Evolutionary conservation across 306 rosid species (phyloP).

Genomic region (Acmispon strigosus): DNA sequence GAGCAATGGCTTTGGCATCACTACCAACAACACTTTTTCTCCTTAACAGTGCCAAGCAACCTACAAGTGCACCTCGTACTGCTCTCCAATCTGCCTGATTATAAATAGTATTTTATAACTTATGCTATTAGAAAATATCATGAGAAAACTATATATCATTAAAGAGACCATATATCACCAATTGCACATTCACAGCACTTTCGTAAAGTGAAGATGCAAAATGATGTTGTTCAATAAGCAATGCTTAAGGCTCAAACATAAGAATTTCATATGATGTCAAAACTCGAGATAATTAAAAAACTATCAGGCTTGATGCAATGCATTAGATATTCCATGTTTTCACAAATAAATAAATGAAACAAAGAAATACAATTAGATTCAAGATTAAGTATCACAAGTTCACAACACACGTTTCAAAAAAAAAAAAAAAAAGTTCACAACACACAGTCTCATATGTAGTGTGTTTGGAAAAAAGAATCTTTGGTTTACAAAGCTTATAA

Average conservation of each 20-base stretch:
- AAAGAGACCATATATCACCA: conserved; percentile 12
- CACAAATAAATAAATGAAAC: neutral
- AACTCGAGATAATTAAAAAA: conserved; percentile 6
- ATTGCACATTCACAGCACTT: neutral
- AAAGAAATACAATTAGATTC: neutral
- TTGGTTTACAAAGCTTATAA: neutral
- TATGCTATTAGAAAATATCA: neutral
- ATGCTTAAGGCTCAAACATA: conserved; percentile 14
- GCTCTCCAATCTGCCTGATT: conserved; percentile 99
- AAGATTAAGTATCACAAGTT: neutral
- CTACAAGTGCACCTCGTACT: conserved; percentile 88
- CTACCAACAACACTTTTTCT: conserved; percentile 47
- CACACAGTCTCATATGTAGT: neutral
- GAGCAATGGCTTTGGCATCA: conserved; percentile 73
- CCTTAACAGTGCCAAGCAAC: conserved; percentile 77
- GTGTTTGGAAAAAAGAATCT: neutral
- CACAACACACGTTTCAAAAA: too few relatives aligned
- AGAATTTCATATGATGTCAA: conserved; percentile 5
- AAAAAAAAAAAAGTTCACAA: too few relatives aligned
- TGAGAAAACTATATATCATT: conserved; percentile 9
- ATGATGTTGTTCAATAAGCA: conserved; percentile 10
- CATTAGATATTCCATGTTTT: too few relatives aligned
- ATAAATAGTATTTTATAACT: conserved; percentile 17
- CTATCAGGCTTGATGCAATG: neutral
- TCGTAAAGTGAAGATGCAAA: conserved; percentile 9